Evolutionary conservation across 2,329 filamentous ascomycete species (phyloP), one percentile per base, ranked within the genome.

Genomic region (Sporothrix luriei): DNA sequence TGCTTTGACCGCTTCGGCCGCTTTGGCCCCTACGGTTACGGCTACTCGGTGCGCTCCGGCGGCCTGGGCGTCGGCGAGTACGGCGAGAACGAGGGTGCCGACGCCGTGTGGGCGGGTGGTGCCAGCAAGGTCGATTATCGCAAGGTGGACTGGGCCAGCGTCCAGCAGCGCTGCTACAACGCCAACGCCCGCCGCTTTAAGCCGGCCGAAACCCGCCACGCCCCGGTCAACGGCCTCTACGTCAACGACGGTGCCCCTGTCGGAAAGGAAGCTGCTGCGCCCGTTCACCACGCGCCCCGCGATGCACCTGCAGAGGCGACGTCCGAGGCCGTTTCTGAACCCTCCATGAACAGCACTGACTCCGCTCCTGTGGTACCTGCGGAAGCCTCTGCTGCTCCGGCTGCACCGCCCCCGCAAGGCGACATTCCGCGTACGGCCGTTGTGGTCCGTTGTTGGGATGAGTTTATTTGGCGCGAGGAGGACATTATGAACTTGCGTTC

Each of bases 1-100:
- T 99, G 95, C 80, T 97, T 97, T 76, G 95, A 99, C 74, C 87
- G 95, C 1, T 97, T 92, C 77, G 94, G 94, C 3, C 87, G 93
- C 73, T 87, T 95, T 40, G 94, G 92, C 0, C 91, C 94, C 0
- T 99, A 99, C 75, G 94, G 94, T 0, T 87, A 93, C 72, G 94
- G 94, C 10, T 98, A 98, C 78, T 92, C 91, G 43, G 82, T 85
- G 46, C 88, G 88, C 70, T 88, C 85, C 73, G 94, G 94, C 14
- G 94, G 94, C 1, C 88, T 91, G 33, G 93, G 94, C 4, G 89
- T 91, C n/a, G 94, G 92, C 13, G 87, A 96, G 78, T 89, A 93
- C 75, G 93, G 93, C 26, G 91, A 97, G 72, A 88, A 85, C 65
- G 91, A 95, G 73, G 94, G 93, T 3, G 85, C 88, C n/a, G 90